These are phyloP conservation scores for Boletus semigastroideus DNA, from an alignment of 1,284 basidiomycete species.

Conservation along the genomic window DNA sequence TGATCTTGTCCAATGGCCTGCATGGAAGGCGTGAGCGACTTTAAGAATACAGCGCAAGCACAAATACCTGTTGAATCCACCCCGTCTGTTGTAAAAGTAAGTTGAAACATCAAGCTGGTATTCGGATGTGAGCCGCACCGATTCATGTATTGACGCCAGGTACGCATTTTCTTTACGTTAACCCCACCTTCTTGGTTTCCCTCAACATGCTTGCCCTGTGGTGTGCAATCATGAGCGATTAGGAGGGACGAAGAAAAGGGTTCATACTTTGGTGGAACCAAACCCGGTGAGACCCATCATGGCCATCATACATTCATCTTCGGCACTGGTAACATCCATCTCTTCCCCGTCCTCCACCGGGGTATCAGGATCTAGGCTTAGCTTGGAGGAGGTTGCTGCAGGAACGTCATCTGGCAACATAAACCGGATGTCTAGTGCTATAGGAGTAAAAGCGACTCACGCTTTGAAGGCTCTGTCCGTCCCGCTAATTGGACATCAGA, in stretches of 20 bases:
- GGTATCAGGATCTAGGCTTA: constrained; percentile 42
- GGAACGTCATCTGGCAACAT: constrained; percentile 8
- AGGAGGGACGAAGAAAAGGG: background rate
- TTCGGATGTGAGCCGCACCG: constrained; percentile 44
- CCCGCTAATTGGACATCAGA: constrained; percentile 20
- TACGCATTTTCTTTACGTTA: constrained; percentile 84
- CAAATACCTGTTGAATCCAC: constrained; percentile 86
- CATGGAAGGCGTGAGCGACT: constrained; percentile 15
- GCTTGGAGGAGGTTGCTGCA: constrained; percentile 26
- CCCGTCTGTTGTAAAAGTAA: constrained; percentile 52
- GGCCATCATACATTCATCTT: constrained; percentile 82
- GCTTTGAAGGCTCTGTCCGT: constrained; percentile 17
- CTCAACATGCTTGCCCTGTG: constrained; percentile 72
- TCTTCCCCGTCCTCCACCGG: constrained; percentile 60
- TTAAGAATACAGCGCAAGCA: background rate
- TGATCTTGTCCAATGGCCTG: constrained; percentile 73
- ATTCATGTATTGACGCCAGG: constrained; percentile 98
- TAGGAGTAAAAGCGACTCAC: constrained; percentile 22
- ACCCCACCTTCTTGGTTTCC: constrained; percentile 81
- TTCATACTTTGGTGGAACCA: constrained; percentile 81
- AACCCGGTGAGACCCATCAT: constrained; percentile 92
- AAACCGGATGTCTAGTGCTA: constrained; percentile 3
- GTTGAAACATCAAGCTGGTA: constrained; percentile 9
- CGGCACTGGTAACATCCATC: constrained; percentile 66
- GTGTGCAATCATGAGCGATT: constrained; percentile 2